Base-by-base conservation (phyloP, 371 early-diverging fungal species). In the Actinomucor elegans region DNA sequence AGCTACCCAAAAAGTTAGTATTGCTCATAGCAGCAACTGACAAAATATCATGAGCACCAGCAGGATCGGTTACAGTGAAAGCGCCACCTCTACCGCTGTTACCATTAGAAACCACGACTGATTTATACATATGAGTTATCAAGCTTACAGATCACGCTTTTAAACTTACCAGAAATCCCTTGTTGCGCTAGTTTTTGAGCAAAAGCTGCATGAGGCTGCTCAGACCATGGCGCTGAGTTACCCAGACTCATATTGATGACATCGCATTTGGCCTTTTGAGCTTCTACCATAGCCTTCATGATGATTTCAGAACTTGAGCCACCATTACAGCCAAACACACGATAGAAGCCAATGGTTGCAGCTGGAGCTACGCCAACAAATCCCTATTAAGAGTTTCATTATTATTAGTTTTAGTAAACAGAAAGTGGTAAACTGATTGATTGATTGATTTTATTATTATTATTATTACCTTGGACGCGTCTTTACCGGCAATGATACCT, bases 171-270 rank as follows among this genome's bases (percentile, higher is more conserved):
- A 32, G 64, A 36, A 1, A 63, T 61, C 18, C 73, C 73, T 28
- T 53, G 55, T 5, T 43, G 27, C 1, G 71, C 41, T 32, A 89
- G 71, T 1, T 71, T 63, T 35, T 81, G 57, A 3, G 82, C 83
- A 0, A 80, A 75, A 6, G 81, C 69, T 52, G 79, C 77, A 34
- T 47, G 47, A 21, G 47, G 47, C n/a, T 34, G 47, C 15, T 83
- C 77, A 35, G 65, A 55, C 82, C 83, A 89, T 21, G 69, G 75
- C 46, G 75, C 73, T 14, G 75, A 71, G 7, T 74, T 78, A 21
- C 94, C 94, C 41, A 92, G 53, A 52, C 88, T 87, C 55, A 92
- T 71, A 66, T 84, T 89, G 52, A 89, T 84, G 11, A 89, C 62
- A 35, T 87, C 76, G 61, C 71, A 74, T 33, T 34, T 34, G 1